Base-by-base conservation (phyloP, 306 rosid species). In the Glycine latifolia region DNA sequence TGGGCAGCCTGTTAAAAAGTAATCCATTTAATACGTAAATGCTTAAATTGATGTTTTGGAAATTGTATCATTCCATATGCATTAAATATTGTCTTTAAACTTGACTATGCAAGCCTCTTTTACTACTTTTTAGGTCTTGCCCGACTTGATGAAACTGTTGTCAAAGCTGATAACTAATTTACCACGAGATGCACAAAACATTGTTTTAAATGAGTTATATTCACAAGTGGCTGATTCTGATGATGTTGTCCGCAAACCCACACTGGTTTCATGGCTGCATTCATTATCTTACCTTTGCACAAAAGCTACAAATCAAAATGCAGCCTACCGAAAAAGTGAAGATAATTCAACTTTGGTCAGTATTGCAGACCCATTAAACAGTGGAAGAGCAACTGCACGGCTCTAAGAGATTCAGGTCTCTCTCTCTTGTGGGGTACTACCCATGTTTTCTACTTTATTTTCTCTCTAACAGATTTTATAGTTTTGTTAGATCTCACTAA, bases 251-350 rank as follows among this genome's bases (percentile, higher is more conserved):
- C 91, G 99, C 46, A 95, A 95, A 76, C 95, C 97, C 5, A 81
- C 82, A 46, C 71, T 92, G 81, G 99, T 95, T 83, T 95, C 97
- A 76, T 95, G 99, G 99, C 79, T 95, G 81, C 99, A 92, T 79
- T 95, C 99, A 35, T 81, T 95, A 61, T 91, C 99, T 82, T 95
- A 88, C 86, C 86, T 95, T 79, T 92, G 97, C 86, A 77, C 87
- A 50, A 90, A 83, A 37, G 76, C 83, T 81, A 71, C 85, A 44
- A 84, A 83, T 67, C 78, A 56, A 81, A 87, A 67, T 86, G 71
- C 71, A 12, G 66, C 46, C 70, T 79, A 89, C 73, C 60, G 44
- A 75, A 82, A 68, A 60, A 81, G 49, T 79, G 78, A 83, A 80
- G 71, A 62, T 55, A 78, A 68, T 31, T 20, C 14, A 7, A 71